Percentiles rank a stretch among this genome's conserved stretches.
These are phyloP conservation scores for Cercophora newfieldiana DNA, from an alignment of 495 filamentous ascomycete genomes.

Conservation along the genomic window DNA sequence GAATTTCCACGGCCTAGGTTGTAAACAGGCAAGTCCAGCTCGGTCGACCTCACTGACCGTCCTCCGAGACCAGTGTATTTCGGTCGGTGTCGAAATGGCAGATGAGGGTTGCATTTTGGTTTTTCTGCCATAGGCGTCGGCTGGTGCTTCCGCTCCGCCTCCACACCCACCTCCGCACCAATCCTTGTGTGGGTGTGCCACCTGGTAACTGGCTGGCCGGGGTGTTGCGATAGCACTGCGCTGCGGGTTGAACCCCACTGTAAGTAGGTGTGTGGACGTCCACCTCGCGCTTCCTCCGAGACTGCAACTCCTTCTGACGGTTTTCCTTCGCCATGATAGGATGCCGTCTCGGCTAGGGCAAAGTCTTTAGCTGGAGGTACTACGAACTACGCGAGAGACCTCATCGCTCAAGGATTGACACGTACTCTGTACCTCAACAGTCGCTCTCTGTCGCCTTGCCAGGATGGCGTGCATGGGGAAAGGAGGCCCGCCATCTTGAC, in stretches of 20 bases:
- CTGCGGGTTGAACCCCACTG: too few species aligned
- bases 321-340: conserved; percentile 23
- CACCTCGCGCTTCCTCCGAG: too few species aligned
- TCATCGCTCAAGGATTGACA: too few species aligned
- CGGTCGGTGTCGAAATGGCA: conserved; percentile 5
- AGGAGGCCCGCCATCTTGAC: neutral
- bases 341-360: neutral
- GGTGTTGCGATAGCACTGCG: neutral
- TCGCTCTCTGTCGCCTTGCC: neutral
- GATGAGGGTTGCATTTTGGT: conserved; percentile 16
- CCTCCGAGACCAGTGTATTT: conserved; percentile 1
- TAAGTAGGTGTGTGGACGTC: too few species aligned
- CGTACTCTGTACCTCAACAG: neutral
- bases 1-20: neutral
- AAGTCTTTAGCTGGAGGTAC: neutral
- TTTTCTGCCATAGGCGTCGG: conserved; percentile 1
- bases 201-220: neutral
- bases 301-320: conserved; percentile 20
- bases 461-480: neutral
- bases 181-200: neutral
- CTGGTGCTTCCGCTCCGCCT: neutral
- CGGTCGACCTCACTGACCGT: neutral
- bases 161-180: conserved; percentile 1
- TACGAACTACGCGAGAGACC: neutral
- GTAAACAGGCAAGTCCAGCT: too few species aligned